Evolutionary conservation across 495 filamentous ascomycete genomes (phyloP).

Genomic region (Aspergillus nidulans): DNA sequence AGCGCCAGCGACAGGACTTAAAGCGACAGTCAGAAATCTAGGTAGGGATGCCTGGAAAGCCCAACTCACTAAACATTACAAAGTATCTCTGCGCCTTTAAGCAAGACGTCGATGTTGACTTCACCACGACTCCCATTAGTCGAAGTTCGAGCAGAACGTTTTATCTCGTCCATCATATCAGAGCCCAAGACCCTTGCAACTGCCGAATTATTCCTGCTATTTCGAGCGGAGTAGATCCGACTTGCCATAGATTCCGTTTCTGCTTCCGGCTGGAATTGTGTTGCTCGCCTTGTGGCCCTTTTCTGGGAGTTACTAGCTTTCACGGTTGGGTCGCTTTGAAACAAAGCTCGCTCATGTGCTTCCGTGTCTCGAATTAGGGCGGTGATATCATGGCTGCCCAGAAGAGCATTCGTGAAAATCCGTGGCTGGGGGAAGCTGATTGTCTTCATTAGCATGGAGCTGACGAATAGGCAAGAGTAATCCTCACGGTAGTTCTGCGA

Average conservation of each 20-base stretch:
- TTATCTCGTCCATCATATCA: constrained; percentile 82
- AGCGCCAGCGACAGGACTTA: constrained; percentile 74
- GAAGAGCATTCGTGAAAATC: constrained; percentile 91
- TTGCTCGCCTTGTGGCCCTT: constrained; percentile 46
- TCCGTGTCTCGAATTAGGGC: constrained; percentile 93
- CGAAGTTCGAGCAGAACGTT: constrained; percentile 45
- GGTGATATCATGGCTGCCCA: constrained; percentile 86
- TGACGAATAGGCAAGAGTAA: not conserved
- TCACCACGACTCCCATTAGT: constrained; percentile 52
- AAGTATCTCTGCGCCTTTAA: constrained; percentile 86
- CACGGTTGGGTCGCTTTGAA: constrained; percentile 72
- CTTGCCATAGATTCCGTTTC: constrained; percentile 45
- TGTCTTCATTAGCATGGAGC: not conserved
- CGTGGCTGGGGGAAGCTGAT: constrained; percentile 82
- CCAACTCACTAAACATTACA: constrained; percentile 72
- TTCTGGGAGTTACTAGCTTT: constrained; percentile 33
- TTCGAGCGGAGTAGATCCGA: constrained; percentile 48
- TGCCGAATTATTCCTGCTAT: constrained; percentile 70
- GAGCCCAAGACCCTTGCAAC: constrained; percentile 85
- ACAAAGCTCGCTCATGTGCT: constrained; percentile 88
- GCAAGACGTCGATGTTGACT: constrained; percentile 79
- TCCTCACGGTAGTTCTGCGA: constrained; percentile 76
- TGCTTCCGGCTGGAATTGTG: constrained; percentile 38
- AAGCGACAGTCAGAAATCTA: not conserved
- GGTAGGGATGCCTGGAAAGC: not conserved